Evolutionary conservation across 1,139 yeast species (phyloP), one percentile per base, ranked within the genome.

Genomic region (Sugiyamaella xylanicola): DNA sequence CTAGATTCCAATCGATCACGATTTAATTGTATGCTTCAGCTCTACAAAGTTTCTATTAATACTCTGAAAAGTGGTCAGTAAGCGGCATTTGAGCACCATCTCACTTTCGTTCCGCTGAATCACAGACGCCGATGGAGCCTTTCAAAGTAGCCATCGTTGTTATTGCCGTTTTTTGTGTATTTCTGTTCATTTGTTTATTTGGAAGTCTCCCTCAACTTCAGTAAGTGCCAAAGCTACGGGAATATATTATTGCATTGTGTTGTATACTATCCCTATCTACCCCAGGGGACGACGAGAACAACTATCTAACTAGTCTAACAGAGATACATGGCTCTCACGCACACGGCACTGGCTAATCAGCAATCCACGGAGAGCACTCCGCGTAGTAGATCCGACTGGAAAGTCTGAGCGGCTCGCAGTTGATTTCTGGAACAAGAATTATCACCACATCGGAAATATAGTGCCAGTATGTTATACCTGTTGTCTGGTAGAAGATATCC

Each of bases 121-220:
- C 29, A n/a, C 5, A 9, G 21, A 15, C 22, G 9, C 13, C 35
- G 29, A 48, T 50, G 53, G 40, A 7, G 16, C 21, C 46, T 7
- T 46, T 59, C 42, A 40, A 44, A 48, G 20, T 46, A 39, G 37
- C 51, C 16, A 29, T 58, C 16, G 48, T 45, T 22, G 53, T 65
- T 22, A 56, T 66, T 13, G 54, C 63, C 15, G 53, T 61, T 4
- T 59, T 68, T 22, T 62, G 70, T 13, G 41, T 65, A 17, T 32
- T 64, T 17, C 55, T 71, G 17, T 55, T 68, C 22, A 61, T 72
- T n/a, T 62, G 77, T 15, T 67, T 83, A 39, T 82, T 83, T 64
- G 86, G 86, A 0, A 81, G 82, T 60, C 73, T 80, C 29, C 87
- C 86, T 0, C 72, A 75, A 27, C 75, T 77, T 48, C 69, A 80